These are phyloP conservation scores for Moesziomyces sp. DNA, from an alignment of 1,284 basidiomycete species.

Conservation along the genomic window DNA sequence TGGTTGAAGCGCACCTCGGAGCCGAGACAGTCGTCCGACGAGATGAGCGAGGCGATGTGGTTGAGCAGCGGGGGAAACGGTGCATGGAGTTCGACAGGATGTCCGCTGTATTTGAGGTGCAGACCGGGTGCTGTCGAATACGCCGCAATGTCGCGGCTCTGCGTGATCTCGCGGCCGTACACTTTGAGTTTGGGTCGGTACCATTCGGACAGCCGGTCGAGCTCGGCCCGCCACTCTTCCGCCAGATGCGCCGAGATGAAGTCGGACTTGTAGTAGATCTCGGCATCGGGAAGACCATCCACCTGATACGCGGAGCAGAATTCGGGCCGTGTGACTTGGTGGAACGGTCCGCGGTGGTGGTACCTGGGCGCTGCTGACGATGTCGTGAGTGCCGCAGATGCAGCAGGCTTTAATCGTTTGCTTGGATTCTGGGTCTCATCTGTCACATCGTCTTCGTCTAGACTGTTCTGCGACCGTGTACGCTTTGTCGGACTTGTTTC, in stretches of 20 bases:
- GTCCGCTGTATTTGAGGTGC: slow-evolving; percentile 69
- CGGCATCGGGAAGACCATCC: slow-evolving; percentile 61
- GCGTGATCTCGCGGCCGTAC: slow-evolving; percentile 71
- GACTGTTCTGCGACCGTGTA: slow-evolving; percentile 8
- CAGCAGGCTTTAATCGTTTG: slow-evolving; percentile 9
- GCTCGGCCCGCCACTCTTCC: slow-evolving; percentile 68
- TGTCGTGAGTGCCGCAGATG: not conserved
- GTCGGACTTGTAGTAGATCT: slow-evolving; percentile 69
- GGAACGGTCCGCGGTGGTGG: slow-evolving; percentile 49
- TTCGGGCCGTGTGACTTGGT: slow-evolving; percentile 23
- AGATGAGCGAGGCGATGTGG: slow-evolving; percentile 68
- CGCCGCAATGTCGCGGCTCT: slow-evolving; percentile 70
- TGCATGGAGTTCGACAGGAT: slow-evolving; percentile 68
- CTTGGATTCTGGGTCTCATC: not conserved
- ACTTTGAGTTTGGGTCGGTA: slow-evolving; percentile 72
- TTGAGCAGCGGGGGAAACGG: slow-evolving; percentile 70
- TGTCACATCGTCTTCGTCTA: not conserved
- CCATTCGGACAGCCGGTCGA: slow-evolving; percentile 65
- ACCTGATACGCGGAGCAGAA: slow-evolving; percentile 35
- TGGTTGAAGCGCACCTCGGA: slow-evolving; percentile 71
- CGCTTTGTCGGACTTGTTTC: slow-evolving; percentile 11
- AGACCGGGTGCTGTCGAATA: slow-evolving; percentile 68
- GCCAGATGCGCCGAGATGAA: slow-evolving; percentile 68
- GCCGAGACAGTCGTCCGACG: slow-evolving; percentile 67
- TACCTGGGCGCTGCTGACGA: slow-evolving; percentile 18